Evolutionary conservation across 164 flowering plant species (phyloP).

Genomic region (Aristolochia californica): DNA sequence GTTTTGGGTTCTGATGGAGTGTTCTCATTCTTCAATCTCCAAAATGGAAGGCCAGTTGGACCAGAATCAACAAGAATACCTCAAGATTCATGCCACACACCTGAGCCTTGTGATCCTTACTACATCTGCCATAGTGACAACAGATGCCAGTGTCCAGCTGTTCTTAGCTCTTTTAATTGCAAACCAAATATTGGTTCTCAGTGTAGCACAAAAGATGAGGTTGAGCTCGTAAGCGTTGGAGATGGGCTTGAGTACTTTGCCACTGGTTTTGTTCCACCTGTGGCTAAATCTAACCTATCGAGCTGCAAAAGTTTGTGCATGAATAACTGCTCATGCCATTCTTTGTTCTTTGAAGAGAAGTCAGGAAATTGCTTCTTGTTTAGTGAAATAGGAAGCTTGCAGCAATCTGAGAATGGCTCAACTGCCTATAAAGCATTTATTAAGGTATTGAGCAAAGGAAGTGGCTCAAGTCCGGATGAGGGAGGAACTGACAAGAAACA

Average conservation of each 20-base stretch:
- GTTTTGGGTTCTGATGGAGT: slow-evolving; percentile 34
- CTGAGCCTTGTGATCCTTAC: slow-evolving; percentile 36
- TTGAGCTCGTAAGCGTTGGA: slow-evolving; percentile 23
- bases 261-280: slow-evolving; percentile 27
- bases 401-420: slow-evolving; percentile 13
- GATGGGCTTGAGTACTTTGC: slow-evolving; percentile 35
- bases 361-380: slow-evolving; percentile 36
- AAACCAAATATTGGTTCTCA: slow-evolving; percentile 17
- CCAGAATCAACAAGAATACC: slow-evolving; percentile 30
- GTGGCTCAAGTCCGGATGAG: background rate
- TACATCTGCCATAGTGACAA: slow-evolving; percentile 22
- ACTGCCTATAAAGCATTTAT: slow-evolving; percentile 23
- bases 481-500: slow-evolving; percentile 9
- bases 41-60: slow-evolving; percentile 6
- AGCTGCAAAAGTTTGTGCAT: slow-evolving; percentile 35
- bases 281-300: slow-evolving; percentile 16
- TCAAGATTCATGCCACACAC: slow-evolving; percentile 26
- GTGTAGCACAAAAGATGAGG: slow-evolving; percentile 10
- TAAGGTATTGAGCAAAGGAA: slow-evolving; percentile 18
- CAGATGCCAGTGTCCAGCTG: slow-evolving; percentile 36
- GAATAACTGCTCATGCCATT: slow-evolving; percentile 40
- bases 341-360: slow-evolving; percentile 30
- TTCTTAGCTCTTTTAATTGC: slow-evolving; percentile 28
- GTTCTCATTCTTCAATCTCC: slow-evolving; percentile 29
- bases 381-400: slow-evolving; percentile 40